A percentile compares a stretch with the other conserved stretches of the same genome.
phyloP scores from a whole-genome alignment of 179 eudicot genomes.

The Silene noctiflora region DNA sequence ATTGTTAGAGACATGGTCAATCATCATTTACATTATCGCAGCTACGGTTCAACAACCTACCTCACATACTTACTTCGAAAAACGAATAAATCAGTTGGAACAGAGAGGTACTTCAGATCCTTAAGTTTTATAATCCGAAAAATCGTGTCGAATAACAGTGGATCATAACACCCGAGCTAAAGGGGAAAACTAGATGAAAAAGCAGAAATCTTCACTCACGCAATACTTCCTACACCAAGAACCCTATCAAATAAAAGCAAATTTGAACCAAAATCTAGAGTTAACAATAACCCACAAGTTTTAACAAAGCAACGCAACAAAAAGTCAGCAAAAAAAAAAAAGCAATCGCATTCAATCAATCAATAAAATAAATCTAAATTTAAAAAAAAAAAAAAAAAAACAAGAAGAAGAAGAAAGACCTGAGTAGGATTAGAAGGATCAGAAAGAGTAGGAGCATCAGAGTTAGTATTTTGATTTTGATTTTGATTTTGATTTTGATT shows the following conservation, averaged over 20 bases:
- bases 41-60: neutral
- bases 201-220: neutral
- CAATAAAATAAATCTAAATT: neutral
- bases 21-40: neutral
- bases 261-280: neutral
- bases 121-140: too few relatives aligned
- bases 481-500: conserved; percentile 37
- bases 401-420: too few relatives aligned
- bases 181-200: neutral
- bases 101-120: neutral
- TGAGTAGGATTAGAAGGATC: conserved; percentile 52
- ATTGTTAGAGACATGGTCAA: too few relatives aligned
- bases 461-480: neutral
- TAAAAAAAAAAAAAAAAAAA: too few relatives aligned
- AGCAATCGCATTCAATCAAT: neutral
- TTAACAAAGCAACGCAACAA: neutral
- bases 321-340: neutral
- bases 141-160: neutral
- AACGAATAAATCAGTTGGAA: neutral
- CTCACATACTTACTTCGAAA: neutral
- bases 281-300: neutral
- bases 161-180: neutral
- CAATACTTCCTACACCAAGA: neutral
- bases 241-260: neutral
- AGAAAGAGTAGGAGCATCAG: conserved; percentile 51